Evolutionary conservation across 345 rosid genomes (phyloP).

Genomic region (Pistacia vera): DNA sequence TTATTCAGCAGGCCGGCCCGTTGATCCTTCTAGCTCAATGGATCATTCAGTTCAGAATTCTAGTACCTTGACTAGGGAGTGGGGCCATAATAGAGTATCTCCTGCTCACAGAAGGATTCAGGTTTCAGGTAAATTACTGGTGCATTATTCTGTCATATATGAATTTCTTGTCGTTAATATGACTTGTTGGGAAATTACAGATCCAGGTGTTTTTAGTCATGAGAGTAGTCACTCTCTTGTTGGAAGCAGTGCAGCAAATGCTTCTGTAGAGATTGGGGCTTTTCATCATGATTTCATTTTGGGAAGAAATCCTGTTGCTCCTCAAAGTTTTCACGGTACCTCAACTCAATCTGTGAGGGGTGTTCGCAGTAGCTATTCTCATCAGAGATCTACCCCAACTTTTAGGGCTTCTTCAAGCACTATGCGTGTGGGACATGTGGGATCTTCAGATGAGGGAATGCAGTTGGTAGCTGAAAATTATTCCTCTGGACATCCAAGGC

Average conservation of each 20-base stretch:
- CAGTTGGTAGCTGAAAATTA: slow-evolving; percentile 57
- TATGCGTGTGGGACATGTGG: slow-evolving; percentile 49
- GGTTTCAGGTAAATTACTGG: slow-evolving; percentile 39
- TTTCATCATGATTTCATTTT: slow-evolving; percentile 51
- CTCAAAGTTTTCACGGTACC: slow-evolving; percentile 49
- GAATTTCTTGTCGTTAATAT: slow-evolving; percentile 7
- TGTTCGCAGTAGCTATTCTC: slow-evolving; percentile 50
- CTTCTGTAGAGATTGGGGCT: slow-evolving; percentile 45
- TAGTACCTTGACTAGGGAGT: slow-evolving; percentile 44
- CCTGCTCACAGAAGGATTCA: slow-evolving; percentile 55
- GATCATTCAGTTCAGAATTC: slow-evolving; percentile 52
- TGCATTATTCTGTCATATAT: background rate
- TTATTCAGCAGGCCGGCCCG: slow-evolving; percentile 38
- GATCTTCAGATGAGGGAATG: slow-evolving; percentile 56
- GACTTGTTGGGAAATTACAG: slow-evolving; percentile 42
- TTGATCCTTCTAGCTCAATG: slow-evolving; percentile 45
- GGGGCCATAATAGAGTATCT: slow-evolving; percentile 56
- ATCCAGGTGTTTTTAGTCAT: slow-evolving; percentile 50
- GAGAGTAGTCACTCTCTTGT: slow-evolving; percentile 47
- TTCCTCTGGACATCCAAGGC: slow-evolving; percentile 64
- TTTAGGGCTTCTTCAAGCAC: slow-evolving; percentile 66
- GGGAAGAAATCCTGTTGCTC: slow-evolving; percentile 49
- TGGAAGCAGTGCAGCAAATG: slow-evolving; percentile 42
- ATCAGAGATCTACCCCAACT: slow-evolving; percentile 63
- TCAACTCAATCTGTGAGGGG: slow-evolving; percentile 54